Evolutionary conservation across 2,329 filamentous ascomycete species (phyloP).

Genomic region (Ophiostoma pallidulum): DNA sequence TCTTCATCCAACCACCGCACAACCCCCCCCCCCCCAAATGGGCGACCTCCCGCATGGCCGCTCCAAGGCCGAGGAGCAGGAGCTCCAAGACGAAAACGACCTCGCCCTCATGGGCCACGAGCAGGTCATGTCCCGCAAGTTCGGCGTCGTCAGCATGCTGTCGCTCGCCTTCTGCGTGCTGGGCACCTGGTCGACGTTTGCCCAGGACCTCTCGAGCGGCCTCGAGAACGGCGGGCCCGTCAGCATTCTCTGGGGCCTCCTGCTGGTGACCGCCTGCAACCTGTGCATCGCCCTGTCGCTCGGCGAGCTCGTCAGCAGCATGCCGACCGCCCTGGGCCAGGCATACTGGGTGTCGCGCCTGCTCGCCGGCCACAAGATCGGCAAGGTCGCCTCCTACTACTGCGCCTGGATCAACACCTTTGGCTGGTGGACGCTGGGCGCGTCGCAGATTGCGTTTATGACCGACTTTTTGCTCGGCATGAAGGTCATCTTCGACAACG

Average conservation of each 20-base stretch:
- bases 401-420: conserved; percentile 17
- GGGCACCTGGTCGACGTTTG: conserved; percentile 17
- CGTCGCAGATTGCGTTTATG: conserved; percentile 15
- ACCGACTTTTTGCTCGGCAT: conserved; percentile 15
- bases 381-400: conserved; percentile 10
- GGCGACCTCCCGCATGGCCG: conserved; percentile 5
- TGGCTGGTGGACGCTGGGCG: conserved; percentile 16
- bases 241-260: conserved; percentile 65
- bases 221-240: conserved; percentile 60
- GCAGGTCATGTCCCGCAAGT: conserved; percentile 15
- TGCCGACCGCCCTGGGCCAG: conserved; percentile 52
- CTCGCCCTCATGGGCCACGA: conserved; percentile 15
- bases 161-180: conserved; percentile 17
- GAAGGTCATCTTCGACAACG: conserved; percentile 15
- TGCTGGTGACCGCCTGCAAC: conserved; percentile 58
- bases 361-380: conserved; percentile 28
- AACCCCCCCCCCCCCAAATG: background rate
- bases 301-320: conserved; percentile 46
- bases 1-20: background rate
- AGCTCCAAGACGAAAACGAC: conserved; percentile 12
- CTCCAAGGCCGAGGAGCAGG: conserved; percentile 11
- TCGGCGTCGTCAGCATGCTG: conserved; percentile 15
- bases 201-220: conserved; percentile 30
- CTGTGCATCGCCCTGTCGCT: conserved; percentile 57
- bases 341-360: conserved; percentile 42